Conservation (phyloP, 1,284 basidiomycete species). For the Puccinia polysora region DNA sequence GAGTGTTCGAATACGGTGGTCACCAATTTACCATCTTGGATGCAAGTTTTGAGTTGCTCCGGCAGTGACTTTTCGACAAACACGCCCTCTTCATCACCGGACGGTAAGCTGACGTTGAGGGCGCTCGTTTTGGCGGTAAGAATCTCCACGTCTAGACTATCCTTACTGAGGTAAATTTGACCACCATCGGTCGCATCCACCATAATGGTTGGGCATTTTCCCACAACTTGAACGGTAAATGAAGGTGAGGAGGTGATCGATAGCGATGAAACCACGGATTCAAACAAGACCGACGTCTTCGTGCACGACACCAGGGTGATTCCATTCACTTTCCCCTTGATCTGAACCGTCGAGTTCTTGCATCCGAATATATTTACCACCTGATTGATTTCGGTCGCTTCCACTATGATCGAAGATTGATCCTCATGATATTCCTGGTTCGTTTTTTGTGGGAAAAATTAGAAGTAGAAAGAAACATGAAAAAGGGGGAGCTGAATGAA, state of each 20-base stretch:
- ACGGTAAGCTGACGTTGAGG: conserved; percentile 86
- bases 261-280: conserved; percentile 83
- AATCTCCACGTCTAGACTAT: conserved; percentile 74
- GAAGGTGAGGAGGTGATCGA: conserved; percentile 85
- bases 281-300: conserved; percentile 82
- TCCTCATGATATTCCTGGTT: conserved; percentile 86
- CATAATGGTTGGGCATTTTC: conserved; percentile 81
- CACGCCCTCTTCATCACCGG: conserved; percentile 80
- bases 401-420: conserved; percentile 68
- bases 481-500: background rate
- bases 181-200: conserved; percentile 92
- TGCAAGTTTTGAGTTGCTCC: conserved; percentile 86
- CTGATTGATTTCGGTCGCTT: conserved; percentile 74
- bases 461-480: background rate
- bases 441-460: background rate
- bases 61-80: conserved; percentile 87
- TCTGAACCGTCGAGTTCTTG: conserved; percentile 77
- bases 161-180: conserved; percentile 85
- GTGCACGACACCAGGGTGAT: conserved; percentile 82
- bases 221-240: conserved; percentile 88
- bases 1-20: conserved; percentile 84
- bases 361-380: conserved; percentile 85
- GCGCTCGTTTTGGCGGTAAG: conserved; percentile 91
- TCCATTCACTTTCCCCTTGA: conserved; percentile 94
- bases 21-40: conserved; percentile 77